phyloP scores from a whole-genome alignment of 2,329 filamentous ascomycete species.

The Pseudocercospora pini-densiflorae region DNA sequence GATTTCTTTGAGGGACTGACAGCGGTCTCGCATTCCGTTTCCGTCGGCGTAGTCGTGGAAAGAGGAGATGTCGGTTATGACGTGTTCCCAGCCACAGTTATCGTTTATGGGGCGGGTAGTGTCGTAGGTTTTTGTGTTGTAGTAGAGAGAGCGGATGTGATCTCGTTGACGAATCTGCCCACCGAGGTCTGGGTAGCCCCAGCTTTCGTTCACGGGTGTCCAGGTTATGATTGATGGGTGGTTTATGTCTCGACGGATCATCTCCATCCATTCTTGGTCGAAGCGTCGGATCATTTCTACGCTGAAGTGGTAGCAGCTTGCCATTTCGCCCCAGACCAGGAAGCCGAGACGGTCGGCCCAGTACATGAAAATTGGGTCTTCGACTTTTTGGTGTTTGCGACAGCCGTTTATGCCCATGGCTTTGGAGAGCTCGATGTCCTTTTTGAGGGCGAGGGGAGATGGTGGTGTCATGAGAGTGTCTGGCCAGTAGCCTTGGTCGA shows the following conservation, averaged over 20 bases:
- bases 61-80: slow-evolving; percentile 66
- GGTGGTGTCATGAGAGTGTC: slow-evolving; percentile 65
- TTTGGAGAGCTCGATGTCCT: slow-evolving; percentile 62
- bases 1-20: slow-evolving; percentile 58
- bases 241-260: slow-evolving; percentile 67
- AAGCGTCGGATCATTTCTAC: slow-evolving; percentile 63
- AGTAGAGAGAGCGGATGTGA: slow-evolving; percentile 67
- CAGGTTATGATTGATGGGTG: slow-evolving; percentile 68
- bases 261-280: slow-evolving; percentile 67
- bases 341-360: slow-evolving; percentile 66
- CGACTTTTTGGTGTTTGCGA: slow-evolving; percentile 68
- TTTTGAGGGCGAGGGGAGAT: slow-evolving; percentile 48
- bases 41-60: slow-evolving; percentile 71
- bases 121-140: slow-evolving; percentile 67
- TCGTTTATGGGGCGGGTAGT: slow-evolving; percentile 69
- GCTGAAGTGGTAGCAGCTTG: slow-evolving; percentile 67
- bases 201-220: slow-evolving; percentile 69
- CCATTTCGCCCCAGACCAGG: slow-evolving; percentile 68
- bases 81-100: slow-evolving; percentile 74
- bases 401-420: slow-evolving; percentile 68
- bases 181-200: slow-evolving; percentile 66
- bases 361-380: slow-evolving; percentile 65
- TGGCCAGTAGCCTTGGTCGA: slow-evolving; percentile 69
- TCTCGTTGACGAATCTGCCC: slow-evolving; percentile 63
- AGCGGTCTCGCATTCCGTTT: slow-evolving; percentile 59